Conservation (phyloP, 495 filamentous ascomycete species). For the Daldinia childiae region DNA sequence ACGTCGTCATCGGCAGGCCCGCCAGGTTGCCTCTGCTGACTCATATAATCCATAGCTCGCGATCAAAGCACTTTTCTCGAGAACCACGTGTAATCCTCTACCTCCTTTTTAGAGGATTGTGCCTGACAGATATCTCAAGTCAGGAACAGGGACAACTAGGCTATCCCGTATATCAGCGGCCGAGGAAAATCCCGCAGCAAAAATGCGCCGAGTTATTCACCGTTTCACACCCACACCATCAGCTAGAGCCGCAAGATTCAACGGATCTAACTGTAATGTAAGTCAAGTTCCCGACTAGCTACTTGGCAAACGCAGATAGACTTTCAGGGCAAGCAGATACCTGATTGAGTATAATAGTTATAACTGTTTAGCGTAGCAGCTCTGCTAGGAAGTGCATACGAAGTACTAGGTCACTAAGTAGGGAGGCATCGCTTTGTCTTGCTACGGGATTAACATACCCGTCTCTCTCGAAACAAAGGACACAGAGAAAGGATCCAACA, state of each 20-base stretch:
- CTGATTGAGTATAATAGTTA: neutral
- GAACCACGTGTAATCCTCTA: neutral
- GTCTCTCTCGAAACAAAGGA: neutral
- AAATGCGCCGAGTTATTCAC: constrained; percentile 9
- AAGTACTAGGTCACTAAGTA: neutral
- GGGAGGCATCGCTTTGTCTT: constrained; percentile 6
- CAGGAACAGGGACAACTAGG: neutral
- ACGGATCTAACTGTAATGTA: constrained; percentile 20
- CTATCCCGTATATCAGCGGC: constrained; percentile 3
- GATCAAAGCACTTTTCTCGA: neutral
- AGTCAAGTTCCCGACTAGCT: constrained; percentile 10
- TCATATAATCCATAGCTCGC: constrained; percentile 29
- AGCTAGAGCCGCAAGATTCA: constrained; percentile 26
- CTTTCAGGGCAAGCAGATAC: constrained; percentile 27
- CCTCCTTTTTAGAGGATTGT: neutral
- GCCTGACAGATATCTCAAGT: constrained; percentile 23
- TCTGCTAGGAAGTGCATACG: constrained; percentile 1
- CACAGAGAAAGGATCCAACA: constrained; percentile 12
- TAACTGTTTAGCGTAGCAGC: neutral
- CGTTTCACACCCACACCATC: constrained; percentile 15
- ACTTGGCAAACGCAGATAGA: constrained; percentile 19
- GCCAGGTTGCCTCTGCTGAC: constrained; percentile 28
- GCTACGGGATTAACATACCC: neutral
- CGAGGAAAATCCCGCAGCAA: constrained; percentile 28
- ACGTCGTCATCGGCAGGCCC: constrained; percentile 26